Base-by-base conservation (phyloP, 164 flowering plant genomes). In the Platanus orientalis region DNA sequence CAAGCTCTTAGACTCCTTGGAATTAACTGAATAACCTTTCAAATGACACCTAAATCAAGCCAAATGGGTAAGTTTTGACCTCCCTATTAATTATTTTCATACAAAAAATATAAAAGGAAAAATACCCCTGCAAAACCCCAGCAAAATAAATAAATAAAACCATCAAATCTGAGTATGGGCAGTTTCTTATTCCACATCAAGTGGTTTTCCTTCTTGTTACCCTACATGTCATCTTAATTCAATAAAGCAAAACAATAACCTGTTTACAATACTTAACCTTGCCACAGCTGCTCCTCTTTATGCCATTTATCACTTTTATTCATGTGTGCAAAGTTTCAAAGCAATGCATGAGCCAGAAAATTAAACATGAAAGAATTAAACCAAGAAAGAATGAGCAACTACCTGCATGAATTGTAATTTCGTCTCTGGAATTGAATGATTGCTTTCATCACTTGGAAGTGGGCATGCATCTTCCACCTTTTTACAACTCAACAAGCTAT, bases 331-430 rank as follows among this genome's bases (percentile, higher is more conserved):
- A 14, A 34, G 25, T 11, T 4, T 21, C 30, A 50, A 27, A 12
- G n/a, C 29, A 45, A n/a, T 55, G 44, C 30, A 56, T 20, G 30
- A 19, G 40, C 5, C 45, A 16, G 20, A 50, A 49, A 28, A 34
- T 16, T 21, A 36, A 57, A 45, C 25, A 19, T 50, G 11, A 20
- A 24, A 34, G 23, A 14, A 44, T 42, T 36, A 36, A 25, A 19
- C 1, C 17, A 40, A 50, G n/a, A 64, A 44, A 60, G 14, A 25
- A 26, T 32, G 14, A 47, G 61, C 9, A 23, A 52, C 56, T 73
- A 75, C 81, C 81, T 71, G 77, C 49, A 57, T 11, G n/a, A 66
- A n/a, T 51, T 64, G 76, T 42, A 26, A 54, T 42, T 58, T 59
- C 21, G 36, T 11, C 40, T 65, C 61, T 29, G 24, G 44, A 55